Percentiles rank a stretch among this genome's conserved stretches.
phyloP scores from a whole-genome alignment of 2,329 filamentous ascomycete genomes.

The Aspergillus brunneoviolaceus region DNA sequence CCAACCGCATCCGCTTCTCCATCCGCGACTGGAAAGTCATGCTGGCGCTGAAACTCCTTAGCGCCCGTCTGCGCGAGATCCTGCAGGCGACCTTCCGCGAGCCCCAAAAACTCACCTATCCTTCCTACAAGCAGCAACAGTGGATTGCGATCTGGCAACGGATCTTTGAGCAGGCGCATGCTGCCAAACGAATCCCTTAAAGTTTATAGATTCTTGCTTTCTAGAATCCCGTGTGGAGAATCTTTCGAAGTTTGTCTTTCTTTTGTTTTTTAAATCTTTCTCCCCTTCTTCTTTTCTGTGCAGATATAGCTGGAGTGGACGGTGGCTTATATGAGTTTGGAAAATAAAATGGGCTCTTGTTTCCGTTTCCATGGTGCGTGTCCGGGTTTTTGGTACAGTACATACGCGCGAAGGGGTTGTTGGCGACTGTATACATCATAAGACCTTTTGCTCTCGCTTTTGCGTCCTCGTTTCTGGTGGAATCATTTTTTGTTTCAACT shows the following conservation, averaged over 20 bases:
- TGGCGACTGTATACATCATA: neutral
- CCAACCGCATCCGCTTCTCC: conserved; percentile 80
- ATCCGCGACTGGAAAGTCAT: conserved; percentile 87
- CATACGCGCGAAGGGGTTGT: neutral
- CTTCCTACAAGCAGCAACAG: conserved; percentile 64
- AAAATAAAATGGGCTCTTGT: neutral
- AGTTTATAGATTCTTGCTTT: conserved; percentile 2
- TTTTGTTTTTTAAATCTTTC: neutral
- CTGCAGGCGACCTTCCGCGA: conserved; percentile 64
- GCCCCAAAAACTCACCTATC: conserved; percentile 33
- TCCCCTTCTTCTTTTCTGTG: no score
- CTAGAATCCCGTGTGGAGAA: neutral
- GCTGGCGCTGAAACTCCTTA: conserved; percentile 81
- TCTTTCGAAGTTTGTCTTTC: neutral
- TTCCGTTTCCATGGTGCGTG: neutral
- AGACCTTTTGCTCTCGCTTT: neutral
- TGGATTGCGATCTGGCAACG: conserved; percentile 75
- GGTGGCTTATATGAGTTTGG: neutral
- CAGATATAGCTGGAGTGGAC: neutral
- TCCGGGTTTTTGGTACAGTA: neutral
- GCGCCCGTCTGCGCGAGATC: conserved; percentile 71
- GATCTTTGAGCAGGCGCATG: conserved; percentile 54
- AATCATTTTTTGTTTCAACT: no score
- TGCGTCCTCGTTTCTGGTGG: no score
- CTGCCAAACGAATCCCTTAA: conserved; percentile 17